These are phyloP conservation scores for Phytophthora boehmeriae DNA, from an alignment of 352 stramenopile genomes.

Conservation along the genomic window DNA sequence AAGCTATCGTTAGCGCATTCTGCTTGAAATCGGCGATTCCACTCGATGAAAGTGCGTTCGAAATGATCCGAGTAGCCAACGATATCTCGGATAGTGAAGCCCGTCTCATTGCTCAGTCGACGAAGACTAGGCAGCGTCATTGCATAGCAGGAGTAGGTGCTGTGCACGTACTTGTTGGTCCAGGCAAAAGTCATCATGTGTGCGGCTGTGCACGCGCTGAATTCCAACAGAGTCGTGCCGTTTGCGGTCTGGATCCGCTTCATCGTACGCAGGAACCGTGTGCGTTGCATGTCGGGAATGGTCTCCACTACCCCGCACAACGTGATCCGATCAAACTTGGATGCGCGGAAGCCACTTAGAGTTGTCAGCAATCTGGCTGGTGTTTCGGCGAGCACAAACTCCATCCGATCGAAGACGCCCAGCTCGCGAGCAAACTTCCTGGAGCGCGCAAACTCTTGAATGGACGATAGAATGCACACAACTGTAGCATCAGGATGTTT, in stretches of 20 bases:
- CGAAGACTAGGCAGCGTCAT: slow-evolving; percentile 62
- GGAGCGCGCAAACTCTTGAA: slow-evolving; percentile 62
- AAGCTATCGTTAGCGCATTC: slow-evolving; percentile 42
- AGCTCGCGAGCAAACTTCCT: slow-evolving; percentile 65
- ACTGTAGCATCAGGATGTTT: slow-evolving; percentile 49
- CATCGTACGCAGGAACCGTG: slow-evolving; percentile 65
- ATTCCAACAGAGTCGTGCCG: slow-evolving; percentile 68
- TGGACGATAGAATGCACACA: slow-evolving; percentile 62
- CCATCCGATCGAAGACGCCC: slow-evolving; percentile 63
- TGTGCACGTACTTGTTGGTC: slow-evolving; percentile 88
- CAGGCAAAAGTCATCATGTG: slow-evolving; percentile 77
- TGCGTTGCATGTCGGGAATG: slow-evolving; percentile 43
- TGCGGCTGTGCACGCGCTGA: slow-evolving; percentile 65
- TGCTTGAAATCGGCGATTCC: slow-evolving; percentile 80
- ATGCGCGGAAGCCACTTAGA: slow-evolving; percentile 57
- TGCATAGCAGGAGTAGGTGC: slow-evolving; percentile 59
- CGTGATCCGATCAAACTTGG: slow-evolving; percentile 74
- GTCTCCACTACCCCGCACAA: slow-evolving; percentile 64
- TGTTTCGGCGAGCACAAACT: slow-evolving; percentile 73
- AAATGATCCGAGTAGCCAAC: slow-evolving; percentile 79
- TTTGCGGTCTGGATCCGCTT: slow-evolving; percentile 62
- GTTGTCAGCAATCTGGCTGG: slow-evolving; percentile 66
- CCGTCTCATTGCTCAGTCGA: slow-evolving; percentile 47
- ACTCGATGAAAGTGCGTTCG: slow-evolving; percentile 85
- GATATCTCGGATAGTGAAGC: slow-evolving; percentile 71